phyloP scores from a whole-genome alignment of 352 stramenopile genomes.

The Phytophthora syringae region DNA sequence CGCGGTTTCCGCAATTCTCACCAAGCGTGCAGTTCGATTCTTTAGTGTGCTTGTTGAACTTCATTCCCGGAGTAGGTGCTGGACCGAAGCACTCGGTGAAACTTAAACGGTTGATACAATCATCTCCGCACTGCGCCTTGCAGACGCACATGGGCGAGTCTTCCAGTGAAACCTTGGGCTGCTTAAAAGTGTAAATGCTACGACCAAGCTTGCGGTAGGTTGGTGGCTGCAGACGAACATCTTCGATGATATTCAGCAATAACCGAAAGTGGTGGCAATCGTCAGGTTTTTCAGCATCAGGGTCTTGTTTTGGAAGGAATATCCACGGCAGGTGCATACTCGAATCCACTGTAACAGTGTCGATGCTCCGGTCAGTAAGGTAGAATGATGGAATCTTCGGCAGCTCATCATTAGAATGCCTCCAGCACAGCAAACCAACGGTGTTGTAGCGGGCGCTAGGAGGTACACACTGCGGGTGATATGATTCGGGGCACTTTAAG shows the following conservation, averaged over 20 bases:
- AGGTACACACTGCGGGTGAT: conserved; percentile 93
- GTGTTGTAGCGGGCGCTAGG: conserved; percentile 93
- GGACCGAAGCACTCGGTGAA: conserved; percentile 93
- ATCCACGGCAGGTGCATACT: conserved; percentile 82
- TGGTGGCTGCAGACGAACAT: conserved; percentile 76
- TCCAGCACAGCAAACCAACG: conserved; percentile 91
- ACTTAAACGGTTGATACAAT: conserved; percentile 94
- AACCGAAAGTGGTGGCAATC: conserved; percentile 88
- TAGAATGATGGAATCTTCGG: conserved; percentile 81
- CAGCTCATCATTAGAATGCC: conserved; percentile 81
- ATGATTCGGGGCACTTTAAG: conserved; percentile 92
- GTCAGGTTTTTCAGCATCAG: conserved; percentile 45
- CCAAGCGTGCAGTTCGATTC: conserved; percentile 93
- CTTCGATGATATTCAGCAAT: conserved; percentile 66
- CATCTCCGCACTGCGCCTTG: conserved; percentile 84
- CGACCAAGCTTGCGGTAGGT: conserved; percentile 77
- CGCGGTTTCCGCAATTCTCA: conserved; percentile 92
- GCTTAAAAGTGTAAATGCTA: conserved; percentile 91
- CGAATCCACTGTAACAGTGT: conserved; percentile 80
- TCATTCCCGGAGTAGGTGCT: conserved; percentile 58
- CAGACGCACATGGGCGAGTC: conserved; percentile 84
- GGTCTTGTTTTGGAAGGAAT: conserved; percentile 75
- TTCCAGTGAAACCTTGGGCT: conserved; percentile 71
- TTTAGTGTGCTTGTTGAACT: conserved; percentile 74
- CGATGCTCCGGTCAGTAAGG: conserved; percentile 61